Base-by-base conservation (phyloP, 208 protist species). In the Leishmania amazonensis region DNA sequence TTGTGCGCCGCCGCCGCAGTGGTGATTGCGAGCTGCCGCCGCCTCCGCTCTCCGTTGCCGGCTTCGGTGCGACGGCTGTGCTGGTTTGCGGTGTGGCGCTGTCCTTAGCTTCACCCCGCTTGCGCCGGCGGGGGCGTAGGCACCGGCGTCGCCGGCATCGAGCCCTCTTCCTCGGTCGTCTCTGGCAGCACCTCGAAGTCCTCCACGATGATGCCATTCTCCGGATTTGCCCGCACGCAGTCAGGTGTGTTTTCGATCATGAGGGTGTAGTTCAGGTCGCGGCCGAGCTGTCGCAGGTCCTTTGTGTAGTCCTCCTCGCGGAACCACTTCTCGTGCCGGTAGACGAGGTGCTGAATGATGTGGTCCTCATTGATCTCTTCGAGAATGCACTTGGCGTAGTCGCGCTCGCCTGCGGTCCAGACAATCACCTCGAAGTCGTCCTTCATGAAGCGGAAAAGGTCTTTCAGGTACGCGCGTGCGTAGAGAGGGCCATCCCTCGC, bases 241-340 rank as follows among this genome's bases (percentile, higher is more conserved):
- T 95, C 94, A 47, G 94, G 93, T 3, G 94, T 96, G 87, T 97
- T 97, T 65, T 97, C 94, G 28, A 97, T 86, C 84, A 97, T 95
- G 68, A 97, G 91, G 75, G 94, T 95, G 76, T 93, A 90, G 81
- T 95, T 84, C 21, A 97, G 79, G 76, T 94, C 87, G 17, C 94
- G 83, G 51, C 93, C 94, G 9, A 97, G 87, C 79, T 91, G 86
- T 38, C 79, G 89, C n/a, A 97, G 82, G 80, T 97, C 94, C 79
- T 97, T 97, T 8, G 94, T 95, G 84, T 96, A 96, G 83, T 95
- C 90, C 72, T 94, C 86, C 65, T 89, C 86, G 49, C 81, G 85
- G 73, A 94, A 96, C 94, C 94, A 97, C 64, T 91, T 92, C 60
- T 80, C 72, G 78, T 97, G 91, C 17, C 92, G 89, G 79, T 97